phyloP scores from a whole-genome alignment of 768 basidiomycete species.

The Psilocybe subaeruginosa region DNA sequence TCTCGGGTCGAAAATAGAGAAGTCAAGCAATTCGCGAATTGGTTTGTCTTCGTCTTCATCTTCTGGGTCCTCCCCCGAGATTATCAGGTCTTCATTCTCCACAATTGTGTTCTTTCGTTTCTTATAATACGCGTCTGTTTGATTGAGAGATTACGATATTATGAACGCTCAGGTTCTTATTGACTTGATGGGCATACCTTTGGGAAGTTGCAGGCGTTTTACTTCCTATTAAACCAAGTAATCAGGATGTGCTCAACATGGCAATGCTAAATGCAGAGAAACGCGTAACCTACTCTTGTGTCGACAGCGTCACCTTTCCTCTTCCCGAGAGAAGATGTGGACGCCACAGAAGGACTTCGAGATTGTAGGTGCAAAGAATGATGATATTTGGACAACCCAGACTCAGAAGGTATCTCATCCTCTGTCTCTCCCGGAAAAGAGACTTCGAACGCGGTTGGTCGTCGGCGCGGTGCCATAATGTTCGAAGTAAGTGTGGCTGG shows the following conservation, averaged over 20 bases:
- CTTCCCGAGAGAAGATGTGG: constrained; percentile 24
- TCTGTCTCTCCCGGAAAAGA: constrained; percentile 49
- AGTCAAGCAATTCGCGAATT: constrained; percentile 58
- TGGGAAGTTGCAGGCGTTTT: constrained; percentile 27
- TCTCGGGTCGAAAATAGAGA: constrained; percentile 61
- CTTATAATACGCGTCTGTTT: constrained; percentile 42
- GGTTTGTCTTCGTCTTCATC: constrained; percentile 49
- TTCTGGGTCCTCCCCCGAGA: constrained; percentile 35
- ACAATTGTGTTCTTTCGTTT: constrained; percentile 30
- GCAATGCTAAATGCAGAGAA: background rate
- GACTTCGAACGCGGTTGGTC: constrained; percentile 58
- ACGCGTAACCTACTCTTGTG: constrained; percentile 18
- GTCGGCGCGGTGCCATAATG: constrained; percentile 28
- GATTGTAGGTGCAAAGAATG: background rate
- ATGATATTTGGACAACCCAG: background rate
- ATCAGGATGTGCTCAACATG: background rate
- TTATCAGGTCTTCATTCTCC: constrained; percentile 38
- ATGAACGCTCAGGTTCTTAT: too few species aligned
- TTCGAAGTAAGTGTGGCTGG: background rate
- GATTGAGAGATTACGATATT: background rate
- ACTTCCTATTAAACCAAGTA: constrained; percentile 19
- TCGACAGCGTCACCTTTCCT: constrained; percentile 19
- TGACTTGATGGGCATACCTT: constrained; percentile 11
- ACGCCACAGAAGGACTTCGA: constrained; percentile 16
- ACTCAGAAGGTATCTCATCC: constrained; percentile 2